These are phyloP conservation scores for Ocimum tenuiflorum DNA, from an alignment of 257 asterid species.

Conservation along the genomic window DNA sequence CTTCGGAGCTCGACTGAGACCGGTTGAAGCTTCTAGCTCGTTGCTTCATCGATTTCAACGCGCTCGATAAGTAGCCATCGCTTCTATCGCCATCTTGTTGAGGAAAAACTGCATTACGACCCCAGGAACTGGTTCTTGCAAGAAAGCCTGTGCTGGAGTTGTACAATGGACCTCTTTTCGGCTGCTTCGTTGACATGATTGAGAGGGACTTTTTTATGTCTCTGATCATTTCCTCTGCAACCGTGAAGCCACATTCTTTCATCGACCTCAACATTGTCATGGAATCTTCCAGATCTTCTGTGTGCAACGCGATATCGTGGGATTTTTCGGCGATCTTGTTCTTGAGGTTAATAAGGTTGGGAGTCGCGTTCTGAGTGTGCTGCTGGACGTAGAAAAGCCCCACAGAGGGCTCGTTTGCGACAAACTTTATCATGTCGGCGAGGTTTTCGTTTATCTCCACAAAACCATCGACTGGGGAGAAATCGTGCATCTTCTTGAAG, in stretches of 20 bases:
- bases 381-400: constrained; percentile 92
- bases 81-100: constrained; percentile 33
- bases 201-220: constrained; percentile 61
- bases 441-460: constrained; percentile 68
- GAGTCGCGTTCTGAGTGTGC: constrained; percentile 63
- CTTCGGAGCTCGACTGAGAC: constrained; percentile 38
- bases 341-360: constrained; percentile 66
- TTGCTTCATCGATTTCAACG: constrained; percentile 57
- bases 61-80: constrained; percentile 55
- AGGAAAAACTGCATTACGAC: constrained; percentile 31
- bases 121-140: constrained; percentile 60
- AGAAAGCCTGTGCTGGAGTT: constrained; percentile 47
- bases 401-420: constrained; percentile 95
- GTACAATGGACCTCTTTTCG: constrained; percentile 52
- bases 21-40: constrained; percentile 49
- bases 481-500: constrained; percentile 71
- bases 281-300: constrained; percentile 85
- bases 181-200: constrained; percentile 53
- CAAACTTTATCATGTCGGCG: constrained; percentile 74
- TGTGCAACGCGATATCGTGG: constrained; percentile 51
- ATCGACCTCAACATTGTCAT: constrained; percentile 57
- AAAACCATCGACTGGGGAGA: constrained; percentile 79
- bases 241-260: constrained; percentile 75
- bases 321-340: constrained; percentile 52
- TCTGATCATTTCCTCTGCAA: constrained; percentile 70